Evolutionary conservation across 306 rosid species (phyloP).

Genomic region (Hylodesmum podocarpum): DNA sequence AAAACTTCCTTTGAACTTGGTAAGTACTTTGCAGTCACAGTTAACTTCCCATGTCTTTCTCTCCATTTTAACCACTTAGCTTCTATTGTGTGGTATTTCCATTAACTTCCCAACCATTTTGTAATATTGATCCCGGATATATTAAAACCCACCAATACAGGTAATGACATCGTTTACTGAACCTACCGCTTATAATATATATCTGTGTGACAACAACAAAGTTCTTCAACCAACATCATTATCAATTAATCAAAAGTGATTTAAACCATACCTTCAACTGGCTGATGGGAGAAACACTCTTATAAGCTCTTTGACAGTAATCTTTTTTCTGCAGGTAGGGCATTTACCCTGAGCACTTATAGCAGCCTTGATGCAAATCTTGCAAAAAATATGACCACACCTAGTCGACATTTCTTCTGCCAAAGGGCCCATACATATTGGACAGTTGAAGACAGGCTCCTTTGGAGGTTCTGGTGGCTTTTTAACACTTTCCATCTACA

Average conservation of each 20-base stretch:
- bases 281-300: constrained; percentile 79
- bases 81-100: neutral
- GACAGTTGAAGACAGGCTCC: constrained; percentile 78
- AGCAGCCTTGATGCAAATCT: constrained; percentile 63
- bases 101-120: neutral
- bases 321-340: constrained; percentile 79
- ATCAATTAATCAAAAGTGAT: neutral
- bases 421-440: constrained; percentile 71
- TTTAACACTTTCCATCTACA: constrained; percentile 43
- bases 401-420: constrained; percentile 75
- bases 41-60: neutral
- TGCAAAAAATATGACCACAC: constrained; percentile 96
- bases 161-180: neutral
- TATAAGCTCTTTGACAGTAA: constrained; percentile 58
- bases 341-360: constrained; percentile 53
- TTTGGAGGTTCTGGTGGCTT: constrained; percentile 54
- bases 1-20: neutral
- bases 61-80: neutral
- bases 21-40: neutral
- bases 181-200: neutral
- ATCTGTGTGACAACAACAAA: neutral
- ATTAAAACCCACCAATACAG: neutral
- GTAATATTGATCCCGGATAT: neutral
- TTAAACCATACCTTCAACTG: constrained; percentile 45
- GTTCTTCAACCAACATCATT: neutral